phyloP scores from a whole-genome alignment of 2,329 filamentous ascomycete species.

The Nemania sp. region DNA sequence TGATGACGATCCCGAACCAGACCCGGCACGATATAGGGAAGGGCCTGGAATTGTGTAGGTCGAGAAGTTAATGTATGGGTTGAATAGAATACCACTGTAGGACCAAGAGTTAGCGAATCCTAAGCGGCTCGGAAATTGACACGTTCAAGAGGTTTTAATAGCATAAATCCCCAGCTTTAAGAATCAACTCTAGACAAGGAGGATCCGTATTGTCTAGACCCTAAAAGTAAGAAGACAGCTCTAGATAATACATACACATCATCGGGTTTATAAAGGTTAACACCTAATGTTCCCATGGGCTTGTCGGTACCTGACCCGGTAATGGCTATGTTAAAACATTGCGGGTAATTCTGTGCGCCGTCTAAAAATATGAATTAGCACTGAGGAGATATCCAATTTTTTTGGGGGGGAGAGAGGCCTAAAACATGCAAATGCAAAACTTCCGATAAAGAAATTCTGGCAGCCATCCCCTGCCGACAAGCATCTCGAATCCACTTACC shows the following conservation, averaged over 20 bases:
- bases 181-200: background rate
- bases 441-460: background rate
- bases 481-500: conserved; percentile 8
- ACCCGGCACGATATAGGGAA: conserved; percentile 28
- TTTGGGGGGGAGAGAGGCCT: too few species aligned
- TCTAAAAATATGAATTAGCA: conserved; percentile 43
- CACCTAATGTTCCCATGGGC: conserved; percentile 61
- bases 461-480: too few species aligned
- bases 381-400: background rate
- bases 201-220: background rate
- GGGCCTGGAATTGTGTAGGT: conserved; percentile 45
- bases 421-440: background rate
- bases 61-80: conserved; percentile 59
- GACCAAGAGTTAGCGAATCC: conserved; percentile 3
- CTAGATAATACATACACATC: conserved; percentile 53
- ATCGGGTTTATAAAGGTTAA: conserved; percentile 63
- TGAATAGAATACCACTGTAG: conserved; percentile 61
- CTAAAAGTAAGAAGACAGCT: background rate
- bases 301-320: conserved; percentile 59
- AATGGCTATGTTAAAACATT: conserved; percentile 68
- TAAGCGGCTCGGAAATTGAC: background rate
- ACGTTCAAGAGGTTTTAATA: background rate
- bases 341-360: conserved; percentile 63
- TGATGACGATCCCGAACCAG: conserved; percentile 17
- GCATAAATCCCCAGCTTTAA: background rate